Percentiles rank a stretch among this genome's conserved stretches.
phyloP scores from a whole-genome alignment of 2,329 filamentous ascomycete genomes.

The Pezicula neosporulosa region DNA sequence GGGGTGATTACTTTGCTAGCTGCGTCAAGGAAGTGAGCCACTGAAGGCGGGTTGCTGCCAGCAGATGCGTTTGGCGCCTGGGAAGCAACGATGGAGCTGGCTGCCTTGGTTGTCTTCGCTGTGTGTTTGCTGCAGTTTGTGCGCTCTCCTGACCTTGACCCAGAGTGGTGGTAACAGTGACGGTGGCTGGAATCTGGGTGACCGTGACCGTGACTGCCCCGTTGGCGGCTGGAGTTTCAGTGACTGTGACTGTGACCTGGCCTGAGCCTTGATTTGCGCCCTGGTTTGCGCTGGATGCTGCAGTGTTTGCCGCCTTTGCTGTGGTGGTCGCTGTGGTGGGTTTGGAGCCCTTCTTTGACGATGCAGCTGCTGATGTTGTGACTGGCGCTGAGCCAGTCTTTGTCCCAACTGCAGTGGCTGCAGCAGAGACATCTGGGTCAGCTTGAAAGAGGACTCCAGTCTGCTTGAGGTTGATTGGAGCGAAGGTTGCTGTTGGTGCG shows the following conservation, averaged over 20 bases:
- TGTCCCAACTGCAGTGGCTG: not conserved
- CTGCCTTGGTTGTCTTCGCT: not conserved
- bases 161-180: constrained; percentile 15
- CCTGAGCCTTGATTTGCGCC: too few relatives aligned
- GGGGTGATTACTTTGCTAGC: too few relatives aligned
- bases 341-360: constrained; percentile 3
- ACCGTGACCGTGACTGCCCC: constrained; percentile 33
- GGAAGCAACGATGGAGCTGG: not conserved
- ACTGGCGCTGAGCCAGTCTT: not conserved
- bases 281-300: constrained; percentile 5
- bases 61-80: too few relatives aligned
- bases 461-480: not conserved
- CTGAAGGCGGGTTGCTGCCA: too few relatives aligned
- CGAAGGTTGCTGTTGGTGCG: constrained; percentile 11
- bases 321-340: constrained; percentile 8
- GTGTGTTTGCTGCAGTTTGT: not conserved
- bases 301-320: not conserved
- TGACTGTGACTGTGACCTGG: constrained; percentile 5
- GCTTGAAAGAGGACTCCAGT: not conserved
- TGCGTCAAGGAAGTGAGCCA: too few relatives aligned
- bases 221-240: constrained; percentile 6
- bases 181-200: constrained; percentile 32
- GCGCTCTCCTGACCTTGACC: not conserved
- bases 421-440: not conserved
- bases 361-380: constrained; percentile 1